Base-by-base conservation (phyloP, 225 moss, liverwort and hornwort genomes). In the Antitrichia curtipendula region DNA sequence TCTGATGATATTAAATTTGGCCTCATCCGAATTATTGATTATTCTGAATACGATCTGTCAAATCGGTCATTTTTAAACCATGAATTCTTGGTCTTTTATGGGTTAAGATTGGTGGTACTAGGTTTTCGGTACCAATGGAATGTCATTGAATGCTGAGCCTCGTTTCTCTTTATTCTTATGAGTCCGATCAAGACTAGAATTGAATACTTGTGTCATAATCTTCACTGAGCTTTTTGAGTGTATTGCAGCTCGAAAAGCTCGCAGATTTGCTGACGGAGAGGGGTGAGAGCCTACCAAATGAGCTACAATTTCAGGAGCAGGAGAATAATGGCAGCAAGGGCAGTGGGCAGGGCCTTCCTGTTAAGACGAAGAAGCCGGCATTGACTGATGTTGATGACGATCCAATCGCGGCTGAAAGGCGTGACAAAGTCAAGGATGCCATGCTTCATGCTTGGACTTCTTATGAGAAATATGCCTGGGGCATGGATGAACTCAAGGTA, bases 401-500 rank as follows among this genome's bases (percentile, higher is more conserved):
- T 84, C 95, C 95, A 85, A 82, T 94, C 56, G 90, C 96, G 32
- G 93, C 91, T 86, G 95, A 91, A 60, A 94, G 98, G 81, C 94
- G 98, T 82, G 93, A 95, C 82, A 95, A 98, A 94, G 96, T 98
- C 77, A 97, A 94, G 92, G 95, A 75, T 77, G 98, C 98, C 58
- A 98, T 98, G 98, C 86, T 96, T 73, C 98, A 98, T 93, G 98
- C 98, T 80, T 98, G 97, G 97, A 91, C 92, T 87, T 91, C 93
- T 24, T 98, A 98, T 89, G 97, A 95, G 89, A 95, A 89, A 40
- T 98, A 97, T 89, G 98, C 98, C 20, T 98, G 97, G 97, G 98
- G 98, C 88, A 95, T 71, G 80, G 98, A 98, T 84, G 98, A 98
- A 91, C 90, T 98, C 80, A 87, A 92, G 96, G 96, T 96, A 32